Percentiles rank a stretch among this genome's conserved stretches.
Conservation (phyloP, 352 stramenopile species). For the Globisporangium barbulae region DNA sequence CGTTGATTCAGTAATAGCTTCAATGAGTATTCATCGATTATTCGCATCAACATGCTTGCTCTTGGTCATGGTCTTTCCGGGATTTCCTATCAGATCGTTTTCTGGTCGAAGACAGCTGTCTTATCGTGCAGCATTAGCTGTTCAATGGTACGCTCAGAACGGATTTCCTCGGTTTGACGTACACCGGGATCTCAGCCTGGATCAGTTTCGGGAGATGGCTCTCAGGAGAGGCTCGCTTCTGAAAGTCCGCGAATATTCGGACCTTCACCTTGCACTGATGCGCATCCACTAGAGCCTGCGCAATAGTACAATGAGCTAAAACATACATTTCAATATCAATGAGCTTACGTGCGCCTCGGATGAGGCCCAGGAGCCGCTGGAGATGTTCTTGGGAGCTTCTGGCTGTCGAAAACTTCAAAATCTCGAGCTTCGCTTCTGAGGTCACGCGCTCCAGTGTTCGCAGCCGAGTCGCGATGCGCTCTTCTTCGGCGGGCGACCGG, state of each 20-base stretch:
- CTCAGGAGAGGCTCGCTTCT: neutral
- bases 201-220: neutral
- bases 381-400: neutral
- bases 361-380: neutral
- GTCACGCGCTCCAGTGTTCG: neutral
- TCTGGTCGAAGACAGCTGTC: neutral
- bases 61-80: too few relatives aligned
- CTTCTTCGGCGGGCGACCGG: too few relatives aligned
- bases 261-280: neutral
- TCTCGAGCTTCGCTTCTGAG: neutral
- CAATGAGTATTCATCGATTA: too few relatives aligned
- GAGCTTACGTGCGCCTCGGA: neutral
- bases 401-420: neutral
- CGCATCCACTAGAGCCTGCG: neutral
- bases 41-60: too few relatives aligned
- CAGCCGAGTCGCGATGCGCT: too few relatives aligned
- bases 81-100: neutral
- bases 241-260: neutral
- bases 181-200: neutral
- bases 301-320: neutral
- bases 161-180: neutral
- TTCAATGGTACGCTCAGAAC: too few relatives aligned
- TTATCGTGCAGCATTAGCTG: neutral
- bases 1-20: too few relatives aligned
- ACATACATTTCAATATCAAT: neutral